These are phyloP conservation scores for Nicotiana undulata DNA, from an alignment of 257 asterid species.

Conservation along the genomic window DNA sequence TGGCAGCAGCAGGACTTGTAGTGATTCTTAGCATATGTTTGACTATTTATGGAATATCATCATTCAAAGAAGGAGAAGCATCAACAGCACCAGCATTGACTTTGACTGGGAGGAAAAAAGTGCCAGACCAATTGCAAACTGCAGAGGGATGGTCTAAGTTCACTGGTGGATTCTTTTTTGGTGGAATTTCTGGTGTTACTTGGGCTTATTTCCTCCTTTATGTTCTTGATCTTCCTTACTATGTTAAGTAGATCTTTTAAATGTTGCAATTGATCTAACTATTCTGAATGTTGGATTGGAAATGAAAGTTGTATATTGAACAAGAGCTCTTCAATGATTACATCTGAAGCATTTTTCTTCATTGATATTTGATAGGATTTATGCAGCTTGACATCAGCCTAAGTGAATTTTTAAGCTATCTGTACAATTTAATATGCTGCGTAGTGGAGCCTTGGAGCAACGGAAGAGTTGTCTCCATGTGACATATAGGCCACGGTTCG, in stretches of 20 bases:
- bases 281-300: background rate
- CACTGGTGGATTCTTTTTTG: constrained; percentile 94
- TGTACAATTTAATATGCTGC: too few relatives aligned
- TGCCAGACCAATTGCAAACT: constrained; percentile 79
- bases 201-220: constrained; percentile 94
- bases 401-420: too few relatives aligned
- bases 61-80: constrained; percentile 76
- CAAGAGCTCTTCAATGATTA: background rate
- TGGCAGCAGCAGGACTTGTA: constrained; percentile 82
- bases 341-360: too few relatives aligned
- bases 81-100: constrained; percentile 73
- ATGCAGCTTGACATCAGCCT: too few relatives aligned
- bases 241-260: constrained; percentile 34
- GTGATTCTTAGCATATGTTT: constrained; percentile 62
- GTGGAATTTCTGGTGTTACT: constrained; percentile 83
- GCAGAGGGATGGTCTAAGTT: constrained; percentile 91
- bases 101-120: constrained; percentile 76
- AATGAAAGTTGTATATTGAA: background rate
- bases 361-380: too few relatives aligned
- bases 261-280: background rate
- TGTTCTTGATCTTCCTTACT: constrained; percentile 87
- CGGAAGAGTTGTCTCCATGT: too few relatives aligned
- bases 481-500: too few relatives aligned
- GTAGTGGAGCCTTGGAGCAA: too few relatives aligned
- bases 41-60: constrained; percentile 69